phyloP scores from a whole-genome alignment of 768 basidiomycete species.

The Podaxis mareebaensis region DNA sequence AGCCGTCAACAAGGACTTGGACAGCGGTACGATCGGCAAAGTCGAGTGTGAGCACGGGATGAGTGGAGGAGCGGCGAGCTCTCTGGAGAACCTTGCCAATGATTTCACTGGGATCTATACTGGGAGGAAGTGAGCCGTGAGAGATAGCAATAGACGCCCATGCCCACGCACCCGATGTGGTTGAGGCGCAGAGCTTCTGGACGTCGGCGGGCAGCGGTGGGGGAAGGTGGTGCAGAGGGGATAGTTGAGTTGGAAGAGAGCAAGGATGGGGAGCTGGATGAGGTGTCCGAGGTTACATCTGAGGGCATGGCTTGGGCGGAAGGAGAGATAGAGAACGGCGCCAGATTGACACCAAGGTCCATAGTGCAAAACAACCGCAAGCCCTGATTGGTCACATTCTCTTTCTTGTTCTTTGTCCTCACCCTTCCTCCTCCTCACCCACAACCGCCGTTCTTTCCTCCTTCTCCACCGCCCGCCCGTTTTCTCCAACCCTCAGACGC shows the following conservation, averaged over 20 bases:
- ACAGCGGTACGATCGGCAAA: conserved; percentile 44
- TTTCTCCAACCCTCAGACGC: too few relatives aligned
- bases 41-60: conserved; percentile 48
- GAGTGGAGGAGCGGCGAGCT: conserved; percentile 40
- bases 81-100: conserved; percentile 45
- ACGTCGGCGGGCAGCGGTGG: conserved; percentile 29
- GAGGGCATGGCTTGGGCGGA: background rate
- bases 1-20: conserved; percentile 63
- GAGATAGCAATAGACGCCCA: background rate
- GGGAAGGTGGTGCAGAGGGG: conserved; percentile 17
- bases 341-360: conserved; percentile 1
- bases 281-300: conserved; percentile 1
- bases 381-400: background rate
- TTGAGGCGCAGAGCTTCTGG: conserved; percentile 37
- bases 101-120: conserved; percentile 41
- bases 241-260: background rate
- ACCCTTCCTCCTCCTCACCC: background rate
- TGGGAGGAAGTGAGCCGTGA: conserved; percentile 21
- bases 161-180: conserved; percentile 27
- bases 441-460: background rate
- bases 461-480: background rate
- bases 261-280: conserved; percentile 11
- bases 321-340: background rate
- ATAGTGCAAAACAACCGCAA: conserved; percentile 1
- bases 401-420: background rate